Conservation (phyloP, 192 early-diverging fungal genomes). For the Borealophlyctis nickersoniae region DNA sequence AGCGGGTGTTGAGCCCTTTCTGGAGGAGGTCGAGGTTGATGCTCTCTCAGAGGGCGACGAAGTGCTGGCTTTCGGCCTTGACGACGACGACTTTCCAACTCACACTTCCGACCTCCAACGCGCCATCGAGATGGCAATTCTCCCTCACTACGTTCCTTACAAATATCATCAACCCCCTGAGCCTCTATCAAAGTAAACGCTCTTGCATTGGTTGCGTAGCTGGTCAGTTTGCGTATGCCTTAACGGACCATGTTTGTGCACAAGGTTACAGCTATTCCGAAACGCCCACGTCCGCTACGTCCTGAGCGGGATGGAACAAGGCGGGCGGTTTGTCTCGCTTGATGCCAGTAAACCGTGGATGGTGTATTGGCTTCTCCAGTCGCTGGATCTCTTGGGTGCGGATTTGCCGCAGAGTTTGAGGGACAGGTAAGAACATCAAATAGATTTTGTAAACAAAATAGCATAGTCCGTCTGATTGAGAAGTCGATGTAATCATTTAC, state of each 20-base stretch:
- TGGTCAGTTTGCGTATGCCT: conserved; percentile 17
- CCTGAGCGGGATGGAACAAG: conserved; percentile 39
- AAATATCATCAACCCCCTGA: conserved; percentile 15
- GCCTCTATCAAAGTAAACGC: conserved; percentile 4
- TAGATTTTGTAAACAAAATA: too few species aligned
- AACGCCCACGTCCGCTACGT: conserved; percentile 60
- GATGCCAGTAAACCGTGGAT: conserved; percentile 93
- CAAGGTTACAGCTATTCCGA: conserved; percentile 42
- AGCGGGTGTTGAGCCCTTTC: too few species aligned
- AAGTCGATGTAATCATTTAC: too few species aligned
- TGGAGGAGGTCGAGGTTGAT: too few species aligned
- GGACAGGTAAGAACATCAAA: conserved; percentile 34
- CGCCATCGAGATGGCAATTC: conserved; percentile 34
- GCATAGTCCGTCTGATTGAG: too few species aligned
- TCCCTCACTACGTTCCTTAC: conserved; percentile 16
- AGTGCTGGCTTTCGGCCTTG: background rate
- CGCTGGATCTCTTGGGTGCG: conserved; percentile 72
- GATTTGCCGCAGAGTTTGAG: conserved; percentile 47
- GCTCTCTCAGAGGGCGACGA: background rate
- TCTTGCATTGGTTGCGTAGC: conserved; percentile 5
- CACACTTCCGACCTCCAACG: conserved; percentile 61
- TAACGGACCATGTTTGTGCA: background rate
- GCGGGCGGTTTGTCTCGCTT: conserved; percentile 58
- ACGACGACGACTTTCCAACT: conserved; percentile 56
- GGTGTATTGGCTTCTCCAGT: conserved; percentile 84